These are phyloP conservation scores for Scleroderma bovista DNA, from an alignment of 768 basidiomycete genomes.

Conservation along the genomic window DNA sequence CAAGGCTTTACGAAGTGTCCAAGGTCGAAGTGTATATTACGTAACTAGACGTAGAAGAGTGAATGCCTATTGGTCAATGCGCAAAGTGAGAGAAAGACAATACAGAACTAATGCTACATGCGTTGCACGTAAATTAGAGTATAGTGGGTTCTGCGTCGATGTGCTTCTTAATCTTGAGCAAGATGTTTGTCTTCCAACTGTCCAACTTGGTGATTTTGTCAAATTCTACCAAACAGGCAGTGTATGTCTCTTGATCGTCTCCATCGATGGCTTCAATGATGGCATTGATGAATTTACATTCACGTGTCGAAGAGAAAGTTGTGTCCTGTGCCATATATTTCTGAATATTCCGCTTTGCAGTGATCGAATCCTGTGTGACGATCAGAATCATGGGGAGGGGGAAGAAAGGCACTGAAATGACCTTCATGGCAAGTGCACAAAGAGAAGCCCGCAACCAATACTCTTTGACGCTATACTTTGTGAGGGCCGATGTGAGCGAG, in stretches of 20 bases:
- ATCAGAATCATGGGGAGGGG: constrained; percentile 2
- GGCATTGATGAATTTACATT: constrained; percentile 80
- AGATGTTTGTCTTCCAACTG: constrained; percentile 90
- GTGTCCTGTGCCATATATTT: constrained; percentile 80
- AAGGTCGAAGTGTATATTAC: no score
- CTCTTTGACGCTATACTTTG: constrained; percentile 99
- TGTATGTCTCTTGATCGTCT: constrained; percentile 70
- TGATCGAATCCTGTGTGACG: constrained; percentile 69
- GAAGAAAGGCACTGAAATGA: constrained; percentile 28
- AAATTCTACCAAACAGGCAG: constrained; percentile 82
- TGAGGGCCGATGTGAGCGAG: constrained; percentile 73
- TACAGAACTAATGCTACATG: no score
- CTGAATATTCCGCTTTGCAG: constrained; percentile 71
- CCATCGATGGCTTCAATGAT: constrained; percentile 74
- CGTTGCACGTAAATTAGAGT: neutral
- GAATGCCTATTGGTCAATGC: no score
- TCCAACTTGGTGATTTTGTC: constrained; percentile 92
- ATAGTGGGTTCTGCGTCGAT: constrained; percentile 35
- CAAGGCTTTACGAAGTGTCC: no score
- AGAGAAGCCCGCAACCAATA: constrained; percentile 88
- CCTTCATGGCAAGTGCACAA: constrained; percentile 84
- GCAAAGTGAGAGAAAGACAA: no score
- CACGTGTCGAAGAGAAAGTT: constrained; percentile 82
- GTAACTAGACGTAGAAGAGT: no score
- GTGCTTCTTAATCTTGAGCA: constrained; percentile 84